These are phyloP conservation scores for Neurospora sp. DNA, from an alignment of 495 filamentous ascomycete species.

Conservation along the genomic window DNA sequence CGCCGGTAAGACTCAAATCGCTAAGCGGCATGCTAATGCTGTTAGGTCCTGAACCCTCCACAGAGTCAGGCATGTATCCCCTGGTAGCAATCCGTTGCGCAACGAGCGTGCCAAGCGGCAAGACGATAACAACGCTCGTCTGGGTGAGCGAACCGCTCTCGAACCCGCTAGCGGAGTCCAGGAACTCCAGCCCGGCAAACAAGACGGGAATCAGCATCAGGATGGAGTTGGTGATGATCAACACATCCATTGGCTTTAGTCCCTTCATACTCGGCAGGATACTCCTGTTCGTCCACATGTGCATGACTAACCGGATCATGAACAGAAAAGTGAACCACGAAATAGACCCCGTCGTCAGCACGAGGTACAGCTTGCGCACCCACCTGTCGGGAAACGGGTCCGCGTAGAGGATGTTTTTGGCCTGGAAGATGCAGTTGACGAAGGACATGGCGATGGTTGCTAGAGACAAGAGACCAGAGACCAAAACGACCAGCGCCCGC, in stretches of 20 bases:
- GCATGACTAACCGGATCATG: conserved; percentile 53
- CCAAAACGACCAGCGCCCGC: conserved; percentile 31
- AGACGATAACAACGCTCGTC: conserved; percentile 60
- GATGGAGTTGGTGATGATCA: conserved; percentile 28
- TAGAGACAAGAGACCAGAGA: conserved; percentile 45
- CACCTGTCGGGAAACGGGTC: conserved; percentile 15
- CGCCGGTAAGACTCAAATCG: not conserved
- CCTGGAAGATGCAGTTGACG: conserved; percentile 46
- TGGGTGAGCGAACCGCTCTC: conserved; percentile 51
- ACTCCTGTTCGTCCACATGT: conserved; percentile 22
- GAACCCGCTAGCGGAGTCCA: conserved; percentile 21
- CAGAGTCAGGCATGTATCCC: not conserved
- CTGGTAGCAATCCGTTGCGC: conserved; percentile 41
- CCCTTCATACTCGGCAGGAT: conserved; percentile 20
- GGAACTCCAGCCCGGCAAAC: conserved; percentile 58
- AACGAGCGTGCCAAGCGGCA: conserved; percentile 73
- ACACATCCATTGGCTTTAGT: conserved; percentile 26
- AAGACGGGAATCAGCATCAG: conserved; percentile 68
- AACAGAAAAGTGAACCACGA: conserved; percentile 71
- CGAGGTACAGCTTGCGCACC: conserved; percentile 44
- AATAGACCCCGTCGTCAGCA: conserved; percentile 52
- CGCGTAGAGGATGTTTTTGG: conserved; percentile 35
- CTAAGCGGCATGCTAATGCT: not conserved
- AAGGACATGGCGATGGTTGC: conserved; percentile 51
- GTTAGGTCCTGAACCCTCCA: not conserved